phyloP scores from a whole-genome alignment of 257 asterid species.

The Knoxia roxburghii region DNA sequence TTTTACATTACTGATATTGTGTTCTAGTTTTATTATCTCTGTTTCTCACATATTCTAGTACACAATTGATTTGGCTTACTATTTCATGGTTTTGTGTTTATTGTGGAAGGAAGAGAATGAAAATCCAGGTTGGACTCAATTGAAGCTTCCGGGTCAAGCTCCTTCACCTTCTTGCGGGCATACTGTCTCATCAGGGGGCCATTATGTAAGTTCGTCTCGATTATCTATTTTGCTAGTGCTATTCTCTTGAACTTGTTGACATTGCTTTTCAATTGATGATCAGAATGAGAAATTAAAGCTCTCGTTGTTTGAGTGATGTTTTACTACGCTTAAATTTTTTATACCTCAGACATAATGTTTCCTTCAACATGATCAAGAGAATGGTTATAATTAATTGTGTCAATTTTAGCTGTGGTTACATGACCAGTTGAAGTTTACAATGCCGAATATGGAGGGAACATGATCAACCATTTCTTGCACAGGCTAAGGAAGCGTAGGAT shows the following conservation, averaged over 20 bases:
- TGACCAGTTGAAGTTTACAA: neutral
- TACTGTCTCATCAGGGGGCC: conserved; percentile 94
- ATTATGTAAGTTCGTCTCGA: conserved; percentile 43
- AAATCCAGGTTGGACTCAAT: conserved; percentile 96
- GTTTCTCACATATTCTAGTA: neutral
- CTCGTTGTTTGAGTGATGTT: conserved; percentile 4
- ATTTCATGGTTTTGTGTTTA: conserved; percentile 21
- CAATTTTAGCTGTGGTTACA: neutral
- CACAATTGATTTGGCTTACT: neutral
- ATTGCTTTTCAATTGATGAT: neutral
- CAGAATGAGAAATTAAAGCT: neutral
- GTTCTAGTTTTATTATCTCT: neutral
- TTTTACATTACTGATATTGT: neutral
- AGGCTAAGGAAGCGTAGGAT: neutral
- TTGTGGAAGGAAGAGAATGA: conserved; percentile 97
- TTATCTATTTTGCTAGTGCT: neutral
- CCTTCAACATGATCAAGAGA: neutral
- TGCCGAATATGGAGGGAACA: neutral
- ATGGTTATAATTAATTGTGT: neutral
- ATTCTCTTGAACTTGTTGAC: conserved; percentile 5
- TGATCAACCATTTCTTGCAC: neutral
- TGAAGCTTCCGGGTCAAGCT: conserved; percentile 99
- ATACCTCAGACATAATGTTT: neutral
- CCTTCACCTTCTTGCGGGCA: conserved; percentile 97
- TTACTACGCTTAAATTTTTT: neutral